Evolutionary conservation across 148 eudicot genomes (phyloP).

Genomic region (Vaccinium corymbosum): DNA sequence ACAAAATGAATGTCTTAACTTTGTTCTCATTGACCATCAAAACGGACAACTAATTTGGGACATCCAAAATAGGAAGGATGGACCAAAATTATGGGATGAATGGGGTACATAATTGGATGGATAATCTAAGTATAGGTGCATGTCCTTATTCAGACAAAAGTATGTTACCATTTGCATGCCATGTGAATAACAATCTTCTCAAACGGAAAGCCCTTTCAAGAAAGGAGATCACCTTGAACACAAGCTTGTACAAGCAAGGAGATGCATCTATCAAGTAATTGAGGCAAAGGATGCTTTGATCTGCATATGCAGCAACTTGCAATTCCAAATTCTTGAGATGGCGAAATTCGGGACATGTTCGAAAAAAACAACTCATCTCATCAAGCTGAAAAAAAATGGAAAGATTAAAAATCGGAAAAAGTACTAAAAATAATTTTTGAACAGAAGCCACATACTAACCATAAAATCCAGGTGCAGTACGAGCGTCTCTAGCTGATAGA

Average conservation of each 20-base stretch:
- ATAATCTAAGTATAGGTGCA: background rate
- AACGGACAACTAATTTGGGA: too few relatives aligned
- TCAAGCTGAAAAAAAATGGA: background rate
- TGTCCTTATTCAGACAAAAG: background rate
- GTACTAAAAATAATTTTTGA: background rate
- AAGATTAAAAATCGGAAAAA: background rate
- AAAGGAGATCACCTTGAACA: background rate
- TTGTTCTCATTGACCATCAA: too few relatives aligned
- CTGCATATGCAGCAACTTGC: background rate
- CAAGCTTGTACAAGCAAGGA: slow-evolving; percentile 1
- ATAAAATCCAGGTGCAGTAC: background rate
- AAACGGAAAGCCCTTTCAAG: background rate
- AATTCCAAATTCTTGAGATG: background rate
- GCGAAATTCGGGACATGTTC: background rate
- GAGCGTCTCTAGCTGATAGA: background rate
- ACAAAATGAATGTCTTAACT: too few relatives aligned
- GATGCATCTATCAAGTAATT: background rate
- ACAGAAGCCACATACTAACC: background rate
- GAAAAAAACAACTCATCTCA: background rate
- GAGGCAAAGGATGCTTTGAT: background rate
- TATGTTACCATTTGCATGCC: background rate
- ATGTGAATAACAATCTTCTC: background rate
- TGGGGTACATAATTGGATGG: background rate
- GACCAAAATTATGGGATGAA: too few relatives aligned
- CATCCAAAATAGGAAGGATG: too few relatives aligned